Percentiles rank a stretch among this genome's conserved stretches.
These are phyloP conservation scores for Thermochaetoides thermophila DNA, from an alignment of 495 filamentous ascomycete species.

Conservation along the genomic window DNA sequence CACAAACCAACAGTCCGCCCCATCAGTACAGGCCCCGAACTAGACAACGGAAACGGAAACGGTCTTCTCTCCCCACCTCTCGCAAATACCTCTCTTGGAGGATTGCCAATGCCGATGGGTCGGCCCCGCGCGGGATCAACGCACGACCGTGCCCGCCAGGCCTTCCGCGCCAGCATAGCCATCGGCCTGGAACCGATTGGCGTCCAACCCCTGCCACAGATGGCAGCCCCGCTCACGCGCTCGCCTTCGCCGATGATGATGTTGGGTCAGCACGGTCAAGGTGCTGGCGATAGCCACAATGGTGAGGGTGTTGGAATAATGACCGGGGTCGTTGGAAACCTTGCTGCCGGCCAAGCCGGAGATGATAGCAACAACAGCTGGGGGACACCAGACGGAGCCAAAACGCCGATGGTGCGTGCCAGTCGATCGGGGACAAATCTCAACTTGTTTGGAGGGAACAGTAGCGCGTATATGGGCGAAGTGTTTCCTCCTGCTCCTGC, in stretches of 20 bases:
- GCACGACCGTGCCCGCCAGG: conserved; percentile 12
- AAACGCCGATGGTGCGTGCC: conserved; percentile 1
- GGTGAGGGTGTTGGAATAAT: background rate
- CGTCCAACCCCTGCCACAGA: background rate
- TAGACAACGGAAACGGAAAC: no score
- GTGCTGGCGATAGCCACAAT: background rate
- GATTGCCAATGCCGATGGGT: conserved; percentile 17
- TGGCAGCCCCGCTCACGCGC: background rate
- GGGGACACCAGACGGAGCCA: background rate
- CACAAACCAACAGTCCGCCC: background rate
- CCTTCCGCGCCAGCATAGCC: conserved; percentile 29
- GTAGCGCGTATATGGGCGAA: background rate
- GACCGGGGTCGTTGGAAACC: background rate
- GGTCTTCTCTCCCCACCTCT: background rate
- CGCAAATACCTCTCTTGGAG: background rate
- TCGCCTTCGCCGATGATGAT: conserved; percentile 3
- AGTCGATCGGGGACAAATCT: conserved; percentile 8
- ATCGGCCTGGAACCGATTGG: conserved; percentile 32
- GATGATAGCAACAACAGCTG: background rate
- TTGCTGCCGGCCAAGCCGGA: background rate
- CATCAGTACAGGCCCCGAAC: no score
- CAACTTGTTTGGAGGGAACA: background rate
- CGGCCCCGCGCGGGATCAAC: conserved; percentile 20
- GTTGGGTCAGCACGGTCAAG: background rate
- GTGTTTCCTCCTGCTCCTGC: background rate